Base-by-base conservation (phyloP, 108 stramenopile genomes). In the Cylindrotheca closterium region DNA sequence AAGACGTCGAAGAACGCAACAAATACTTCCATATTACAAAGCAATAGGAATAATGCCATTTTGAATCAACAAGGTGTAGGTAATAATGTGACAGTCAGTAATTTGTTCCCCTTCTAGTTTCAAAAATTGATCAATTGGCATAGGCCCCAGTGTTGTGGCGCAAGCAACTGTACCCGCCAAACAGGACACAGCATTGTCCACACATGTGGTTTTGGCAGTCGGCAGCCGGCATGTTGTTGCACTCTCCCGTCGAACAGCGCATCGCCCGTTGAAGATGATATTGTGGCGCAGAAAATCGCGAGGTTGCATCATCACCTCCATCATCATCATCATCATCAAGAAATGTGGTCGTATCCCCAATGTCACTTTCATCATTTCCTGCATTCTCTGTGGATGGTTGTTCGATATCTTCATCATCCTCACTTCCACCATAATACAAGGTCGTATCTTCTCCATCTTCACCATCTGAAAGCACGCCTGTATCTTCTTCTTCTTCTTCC, bases 181-280 rank as follows among this genome's bases (percentile, higher is more conserved):
- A 7, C 50, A 74, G 31, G 52, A 75, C 26, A 42, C 79, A 79
- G 53, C 79, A 79, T 51, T 65, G 48, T 7, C 74, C 74, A 57
- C 79, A 79, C 26, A 47, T 30, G 31, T 31, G 1, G 54, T 79
- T 79, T 28, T 61, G 24, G 47, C 79, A 79, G 24, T 66, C 79
- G 1, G 55, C 18, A 19, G 79, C 79, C 0, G 61, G 55, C n/a
- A n/a, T n/a, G n/a, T n/a, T n/a, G n/a, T n/a, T n/a, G n/a, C n/a
- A n/a, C n/a, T n/a, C n/a, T n/a, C n/a, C n/a, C n/a, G n/a, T 3
- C 63, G 68, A 30, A 70, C 70, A 19, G 53, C n/a, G 48, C 75
- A 76, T n/a, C n/a, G n/a, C n/a, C n/a, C n/a, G n/a, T n/a, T n/a
- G n/a, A n/a, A n/a, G n/a, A n/a, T n/a, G n/a, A n/a, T n/a, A n/a